These are phyloP conservation scores for Ceratocystis harringtonii DNA, from an alignment of 2,329 filamentous ascomycete species.

Conservation along the genomic window DNA sequence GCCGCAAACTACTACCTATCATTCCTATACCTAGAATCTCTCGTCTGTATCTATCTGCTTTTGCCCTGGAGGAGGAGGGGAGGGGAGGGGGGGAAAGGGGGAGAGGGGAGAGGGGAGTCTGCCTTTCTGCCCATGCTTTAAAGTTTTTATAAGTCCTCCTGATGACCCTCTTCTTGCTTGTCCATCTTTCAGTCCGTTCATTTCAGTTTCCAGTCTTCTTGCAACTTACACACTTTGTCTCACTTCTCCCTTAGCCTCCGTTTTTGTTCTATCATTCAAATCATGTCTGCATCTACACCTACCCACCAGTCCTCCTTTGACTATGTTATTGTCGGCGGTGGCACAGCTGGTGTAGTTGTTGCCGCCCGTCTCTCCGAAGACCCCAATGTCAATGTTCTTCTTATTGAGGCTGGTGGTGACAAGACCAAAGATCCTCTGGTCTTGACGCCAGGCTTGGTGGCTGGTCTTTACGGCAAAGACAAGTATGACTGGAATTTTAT, in stretches of 20 bases:
- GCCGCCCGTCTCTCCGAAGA: slow-evolving; percentile 24
- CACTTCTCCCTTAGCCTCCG: background rate
- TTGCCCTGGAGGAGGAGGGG: too few species aligned
- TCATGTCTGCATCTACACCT: background rate
- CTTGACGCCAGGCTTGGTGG: slow-evolving; percentile 14
- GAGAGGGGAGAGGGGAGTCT: background rate
- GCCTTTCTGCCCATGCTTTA: background rate
- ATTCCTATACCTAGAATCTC: background rate
- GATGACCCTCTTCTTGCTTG: background rate
- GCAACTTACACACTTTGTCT: background rate
- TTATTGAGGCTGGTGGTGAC: slow-evolving; percentile 17
- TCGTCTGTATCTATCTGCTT: background rate
- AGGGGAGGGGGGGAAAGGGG: too few species aligned
- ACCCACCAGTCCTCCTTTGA: slow-evolving; percentile 14
- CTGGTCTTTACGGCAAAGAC: slow-evolving; percentile 14
- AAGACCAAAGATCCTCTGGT: slow-evolving; percentile 15
- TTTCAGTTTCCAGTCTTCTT: background rate
- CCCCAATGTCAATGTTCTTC: slow-evolving; percentile 14
- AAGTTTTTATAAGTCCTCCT: background rate
- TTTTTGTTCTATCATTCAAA: background rate
- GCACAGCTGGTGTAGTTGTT: slow-evolving; percentile 24
- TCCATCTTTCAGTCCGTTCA: background rate
- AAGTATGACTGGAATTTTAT: slow-evolving; percentile 17
- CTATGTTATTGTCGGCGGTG: slow-evolving; percentile 24
- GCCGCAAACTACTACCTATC: background rate